A percentile compares a stretch with the other conserved stretches of the same genome.
Evolutionary conservation across 2,329 filamentous ascomycete genomes (phyloP).

Genomic region (Talaromyces verruculosus): DNA sequence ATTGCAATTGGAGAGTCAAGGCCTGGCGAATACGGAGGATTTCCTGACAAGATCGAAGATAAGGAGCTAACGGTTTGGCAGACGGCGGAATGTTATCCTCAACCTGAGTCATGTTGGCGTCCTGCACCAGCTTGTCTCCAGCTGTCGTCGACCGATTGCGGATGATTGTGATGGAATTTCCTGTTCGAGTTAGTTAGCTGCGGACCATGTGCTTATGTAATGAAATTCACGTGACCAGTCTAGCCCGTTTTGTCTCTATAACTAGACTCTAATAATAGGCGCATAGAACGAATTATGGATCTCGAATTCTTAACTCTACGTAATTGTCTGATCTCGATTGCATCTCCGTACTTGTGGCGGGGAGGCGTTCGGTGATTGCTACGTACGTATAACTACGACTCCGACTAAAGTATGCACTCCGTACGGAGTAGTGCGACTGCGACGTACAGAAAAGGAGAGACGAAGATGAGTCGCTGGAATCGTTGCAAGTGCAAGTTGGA

Average conservation of each 20-base stretch:
- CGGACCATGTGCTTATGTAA: neutral
- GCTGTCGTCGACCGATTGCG: neutral
- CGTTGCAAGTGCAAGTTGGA: neutral
- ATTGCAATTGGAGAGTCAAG: slow-evolving; percentile 40
- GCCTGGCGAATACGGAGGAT: slow-evolving; percentile 41
- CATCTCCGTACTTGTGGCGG: neutral
- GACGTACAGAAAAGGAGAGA: neutral
- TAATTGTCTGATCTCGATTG: neutral
- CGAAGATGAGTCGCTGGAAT: too few species aligned
- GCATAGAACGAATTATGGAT: neutral
- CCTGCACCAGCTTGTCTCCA: neutral
- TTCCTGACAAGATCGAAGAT: slow-evolving; percentile 42
- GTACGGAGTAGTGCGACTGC: neutral
- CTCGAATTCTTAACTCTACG: neutral
- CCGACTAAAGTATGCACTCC: neutral
- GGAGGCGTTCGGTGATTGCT: neutral
- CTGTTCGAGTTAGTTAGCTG: neutral
- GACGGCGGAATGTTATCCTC: slow-evolving; percentile 31
- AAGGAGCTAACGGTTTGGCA: slow-evolving; percentile 39
- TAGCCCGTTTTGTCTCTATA: neutral
- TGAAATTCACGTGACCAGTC: neutral
- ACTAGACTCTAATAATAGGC: neutral
- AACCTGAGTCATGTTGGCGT: neutral
- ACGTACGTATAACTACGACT: neutral
- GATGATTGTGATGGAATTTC: slow-evolving; percentile 8